Conservation (phyloP, 345 rosid genomes). For the Geranium brycei region DNA sequence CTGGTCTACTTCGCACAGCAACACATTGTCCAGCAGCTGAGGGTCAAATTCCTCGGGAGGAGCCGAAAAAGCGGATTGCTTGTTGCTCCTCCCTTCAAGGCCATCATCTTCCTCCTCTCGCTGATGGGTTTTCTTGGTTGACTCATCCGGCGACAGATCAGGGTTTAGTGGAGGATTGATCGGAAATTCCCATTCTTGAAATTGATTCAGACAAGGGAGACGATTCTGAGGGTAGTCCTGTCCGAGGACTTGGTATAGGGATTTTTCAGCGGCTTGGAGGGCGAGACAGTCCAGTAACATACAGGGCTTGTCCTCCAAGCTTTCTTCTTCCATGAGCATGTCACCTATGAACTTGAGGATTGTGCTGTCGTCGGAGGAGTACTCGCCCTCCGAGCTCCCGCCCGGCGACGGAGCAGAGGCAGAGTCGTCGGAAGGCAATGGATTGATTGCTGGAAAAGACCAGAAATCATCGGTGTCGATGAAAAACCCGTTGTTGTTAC, state of each 20-base stretch:
- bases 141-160: constrained; percentile 4
- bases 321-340: constrained; percentile 86
- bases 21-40: constrained; percentile 31
- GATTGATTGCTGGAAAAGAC: constrained; percentile 3
- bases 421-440: not conserved
- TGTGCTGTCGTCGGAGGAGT: constrained; percentile 17
- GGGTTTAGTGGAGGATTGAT: too few species aligned
- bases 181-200: not conserved
- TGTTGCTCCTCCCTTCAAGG: constrained; percentile 28
- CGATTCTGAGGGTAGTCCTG: constrained; percentile 27
- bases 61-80: constrained; percentile 30
- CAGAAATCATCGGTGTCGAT: not conserved
- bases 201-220: not conserved
- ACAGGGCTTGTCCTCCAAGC: constrained; percentile 46
- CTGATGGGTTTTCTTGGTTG: constrained; percentile 25
- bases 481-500: constrained; percentile 13
- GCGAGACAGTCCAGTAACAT: constrained; percentile 71
- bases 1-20: constrained; percentile 22
- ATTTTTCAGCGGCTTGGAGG: constrained; percentile 73
- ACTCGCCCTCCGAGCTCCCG: constrained; percentile 17
- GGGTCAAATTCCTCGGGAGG: constrained; percentile 24
- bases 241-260: constrained; percentile 51
- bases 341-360: constrained; percentile 58
- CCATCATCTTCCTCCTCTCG: constrained; percentile 19
- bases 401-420: constrained; percentile 3